phyloP scores from a whole-genome alignment of 1,139 yeast species.

The Meyerozyma athensensis region DNA sequence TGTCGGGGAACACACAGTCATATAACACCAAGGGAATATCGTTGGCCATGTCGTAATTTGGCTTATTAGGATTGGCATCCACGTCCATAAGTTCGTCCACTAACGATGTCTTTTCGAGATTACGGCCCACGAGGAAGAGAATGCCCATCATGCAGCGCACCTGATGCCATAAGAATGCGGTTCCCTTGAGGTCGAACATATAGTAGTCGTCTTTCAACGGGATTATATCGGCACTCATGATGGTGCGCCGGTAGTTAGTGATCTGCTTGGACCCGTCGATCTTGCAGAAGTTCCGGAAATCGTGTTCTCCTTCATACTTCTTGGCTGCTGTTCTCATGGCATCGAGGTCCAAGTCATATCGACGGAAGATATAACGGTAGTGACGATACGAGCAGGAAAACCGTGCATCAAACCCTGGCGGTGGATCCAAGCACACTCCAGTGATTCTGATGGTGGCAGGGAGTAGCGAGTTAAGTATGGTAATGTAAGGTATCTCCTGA shows the following conservation, averaged over 20 bases:
- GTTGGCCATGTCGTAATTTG: slow-evolving; percentile 84
- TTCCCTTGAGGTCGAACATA: slow-evolving; percentile 76
- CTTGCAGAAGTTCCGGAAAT: slow-evolving; percentile 91
- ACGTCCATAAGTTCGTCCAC: slow-evolving; percentile 58
- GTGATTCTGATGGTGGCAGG: slow-evolving; percentile 85
- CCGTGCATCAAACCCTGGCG: slow-evolving; percentile 80
- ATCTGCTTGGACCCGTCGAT: slow-evolving; percentile 93
- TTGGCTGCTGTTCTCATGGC: slow-evolving; percentile 69
- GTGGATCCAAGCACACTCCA: slow-evolving; percentile 78
- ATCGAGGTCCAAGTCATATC: slow-evolving; percentile 52
- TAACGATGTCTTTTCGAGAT: slow-evolving; percentile 56
- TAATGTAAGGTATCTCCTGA: slow-evolving; percentile 71
- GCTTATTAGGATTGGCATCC: slow-evolving; percentile 59
- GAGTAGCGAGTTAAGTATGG: slow-evolving; percentile 67
- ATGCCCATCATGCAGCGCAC: slow-evolving; percentile 94
- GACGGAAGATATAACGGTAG: slow-evolving; percentile 72
- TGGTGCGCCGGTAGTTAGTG: slow-evolving; percentile 61
- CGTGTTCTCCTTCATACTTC: slow-evolving; percentile 69
- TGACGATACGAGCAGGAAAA: slow-evolving; percentile 83
- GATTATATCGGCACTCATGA: slow-evolving; percentile 49
- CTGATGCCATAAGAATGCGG: slow-evolving; percentile 97
- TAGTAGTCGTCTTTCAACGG: slow-evolving; percentile 44
- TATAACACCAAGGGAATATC: slow-evolving; percentile 86
- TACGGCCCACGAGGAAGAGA: slow-evolving; percentile 75
- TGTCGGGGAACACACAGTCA: slow-evolving; percentile 71